phyloP scores from a whole-genome alignment of 2,329 filamentous ascomycete species.

The Stenocarpella maydis region DNA sequence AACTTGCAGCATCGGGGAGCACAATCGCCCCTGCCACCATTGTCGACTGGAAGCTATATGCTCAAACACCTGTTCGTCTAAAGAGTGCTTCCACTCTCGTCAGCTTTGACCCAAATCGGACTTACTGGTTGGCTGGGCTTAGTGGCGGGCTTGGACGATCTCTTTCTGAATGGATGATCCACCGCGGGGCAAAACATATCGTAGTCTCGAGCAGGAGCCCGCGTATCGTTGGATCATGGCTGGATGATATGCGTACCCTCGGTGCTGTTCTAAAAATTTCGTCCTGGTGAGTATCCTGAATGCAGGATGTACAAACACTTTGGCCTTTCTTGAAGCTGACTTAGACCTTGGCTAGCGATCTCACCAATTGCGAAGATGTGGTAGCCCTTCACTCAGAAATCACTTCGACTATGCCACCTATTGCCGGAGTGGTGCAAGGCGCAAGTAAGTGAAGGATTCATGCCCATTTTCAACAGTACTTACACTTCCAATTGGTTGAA shows the following conservation, averaged over 20 bases:
- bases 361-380: background rate
- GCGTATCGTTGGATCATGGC: conserved; percentile 42
- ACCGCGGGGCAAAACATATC: conserved; percentile 47
- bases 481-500: no score
- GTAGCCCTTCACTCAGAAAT: background rate
- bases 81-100: no score
- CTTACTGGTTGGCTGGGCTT: conserved; percentile 46
- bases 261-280: conserved; percentile 35
- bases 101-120: no score
- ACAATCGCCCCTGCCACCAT: no score
- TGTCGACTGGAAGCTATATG: background rate
- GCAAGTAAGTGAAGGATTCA: no score
- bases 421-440: no score
- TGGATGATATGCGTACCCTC: conserved; percentile 36
- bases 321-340: no score
- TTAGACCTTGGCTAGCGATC: conserved; percentile 22
- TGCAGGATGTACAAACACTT: no score
- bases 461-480: no score
- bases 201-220: conserved; percentile 51
- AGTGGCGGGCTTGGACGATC: conserved; percentile 48
- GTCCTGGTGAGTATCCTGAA: no score
- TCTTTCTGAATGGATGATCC: conserved; percentile 50
- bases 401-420: background rate
- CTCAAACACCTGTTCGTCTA: background rate
- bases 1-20: no score